These are phyloP conservation scores for Hirsutella thompsonii DNA, from an alignment of 2,329 filamentous ascomycete species.

Conservation along the genomic window DNA sequence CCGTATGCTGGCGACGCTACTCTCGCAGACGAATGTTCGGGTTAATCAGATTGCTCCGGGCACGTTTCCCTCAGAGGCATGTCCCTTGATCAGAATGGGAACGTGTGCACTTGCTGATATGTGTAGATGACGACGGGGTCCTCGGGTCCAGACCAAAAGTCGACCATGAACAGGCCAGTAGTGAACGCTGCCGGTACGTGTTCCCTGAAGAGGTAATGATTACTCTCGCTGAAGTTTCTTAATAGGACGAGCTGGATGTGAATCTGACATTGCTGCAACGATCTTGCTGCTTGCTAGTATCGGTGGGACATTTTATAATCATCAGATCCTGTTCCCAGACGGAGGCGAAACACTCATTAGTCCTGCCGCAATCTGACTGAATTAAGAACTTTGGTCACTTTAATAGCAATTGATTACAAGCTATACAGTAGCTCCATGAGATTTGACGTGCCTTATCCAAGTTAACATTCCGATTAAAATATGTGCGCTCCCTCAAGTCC, in stretches of 20 bases:
- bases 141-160: slow-evolving; percentile 1
- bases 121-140: slow-evolving; percentile 1
- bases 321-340: slow-evolving; percentile 1
- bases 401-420: too few relatives aligned
- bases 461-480: too few relatives aligned
- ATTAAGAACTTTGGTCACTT: too few relatives aligned
- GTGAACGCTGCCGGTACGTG: background rate
- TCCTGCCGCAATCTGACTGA: background rate
- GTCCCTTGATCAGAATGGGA: background rate
- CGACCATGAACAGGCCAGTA: background rate
- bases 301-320: slow-evolving; percentile 1
- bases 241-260: background rate
- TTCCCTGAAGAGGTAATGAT: background rate
- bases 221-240: background rate
- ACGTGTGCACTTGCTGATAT: background rate
- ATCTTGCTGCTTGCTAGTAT: background rate
- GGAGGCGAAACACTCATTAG: background rate
- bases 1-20: background rate
- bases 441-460: too few relatives aligned
- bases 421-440: too few relatives aligned
- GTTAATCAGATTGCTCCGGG: slow-evolving; percentile 1
- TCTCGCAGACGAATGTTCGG: background rate
- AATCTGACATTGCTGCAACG: slow-evolving; percentile 1
- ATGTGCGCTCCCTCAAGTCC: too few relatives aligned
- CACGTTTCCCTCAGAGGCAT: background rate